phyloP scores from a whole-genome alignment of 2,329 filamentous ascomycete genomes.

The Colletotrichum cuscutae region DNA sequence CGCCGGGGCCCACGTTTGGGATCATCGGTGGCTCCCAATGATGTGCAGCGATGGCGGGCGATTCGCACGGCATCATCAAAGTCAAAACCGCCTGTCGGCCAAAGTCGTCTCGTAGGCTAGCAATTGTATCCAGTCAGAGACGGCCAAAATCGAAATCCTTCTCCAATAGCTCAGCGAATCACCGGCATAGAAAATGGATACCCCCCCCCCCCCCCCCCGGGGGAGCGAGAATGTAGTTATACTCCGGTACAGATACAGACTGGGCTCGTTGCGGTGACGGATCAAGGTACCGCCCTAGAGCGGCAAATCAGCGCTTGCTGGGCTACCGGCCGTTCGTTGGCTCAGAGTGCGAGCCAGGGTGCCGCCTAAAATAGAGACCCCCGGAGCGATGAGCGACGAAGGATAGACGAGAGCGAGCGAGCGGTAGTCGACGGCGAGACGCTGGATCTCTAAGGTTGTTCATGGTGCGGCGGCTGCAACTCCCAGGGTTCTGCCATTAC shows the following conservation, averaged over 20 bases:
- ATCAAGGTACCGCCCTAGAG: background rate
- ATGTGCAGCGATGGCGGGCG: conserved; percentile 34
- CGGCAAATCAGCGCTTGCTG: conserved; percentile 21
- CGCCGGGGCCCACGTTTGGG: conserved; percentile 29
- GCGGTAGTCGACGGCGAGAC: conserved; percentile 18
- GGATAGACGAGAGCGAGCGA: background rate
- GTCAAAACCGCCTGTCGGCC: conserved; percentile 20
- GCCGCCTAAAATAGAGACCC: conserved; percentile 25
- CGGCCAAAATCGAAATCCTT: background rate
- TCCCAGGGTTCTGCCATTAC: background rate
- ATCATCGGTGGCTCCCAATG: conserved; percentile 31
- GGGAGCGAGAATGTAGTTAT: conserved; percentile 1
- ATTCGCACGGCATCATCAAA: conserved; percentile 33
- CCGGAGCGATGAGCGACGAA: background rate
- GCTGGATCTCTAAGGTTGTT: background rate
- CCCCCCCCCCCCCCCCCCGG: background rate
- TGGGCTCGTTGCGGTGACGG: conserved; percentile 18
- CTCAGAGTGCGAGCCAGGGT: conserved; percentile 12
- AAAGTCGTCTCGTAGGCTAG: conserved; percentile 18
- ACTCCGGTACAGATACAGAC: conserved; percentile 10
- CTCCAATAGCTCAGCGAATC: conserved; percentile 13
- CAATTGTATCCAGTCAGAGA: conserved; percentile 20
- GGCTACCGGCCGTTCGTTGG: conserved; percentile 10
- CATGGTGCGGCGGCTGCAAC: background rate
- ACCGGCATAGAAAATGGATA: conserved; percentile 6